Conservation (phyloP, 2,329 filamentous ascomycete genomes). For the Aspergillus spinulosporus region DNA sequence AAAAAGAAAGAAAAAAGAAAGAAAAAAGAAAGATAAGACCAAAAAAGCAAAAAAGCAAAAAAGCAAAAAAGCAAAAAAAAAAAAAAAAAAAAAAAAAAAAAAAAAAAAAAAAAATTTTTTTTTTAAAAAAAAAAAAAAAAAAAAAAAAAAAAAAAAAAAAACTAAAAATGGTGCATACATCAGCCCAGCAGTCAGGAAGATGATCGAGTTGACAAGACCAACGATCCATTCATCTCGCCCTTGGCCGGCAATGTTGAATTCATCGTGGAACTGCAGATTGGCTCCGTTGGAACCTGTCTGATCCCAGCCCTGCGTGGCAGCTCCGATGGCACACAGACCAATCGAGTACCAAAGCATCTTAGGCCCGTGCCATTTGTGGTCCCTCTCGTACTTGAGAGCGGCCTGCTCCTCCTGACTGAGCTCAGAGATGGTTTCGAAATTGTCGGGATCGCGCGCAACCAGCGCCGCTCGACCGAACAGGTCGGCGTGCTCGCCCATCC, state of each 20-base stretch:
- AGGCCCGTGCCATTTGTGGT: conserved; percentile 51
- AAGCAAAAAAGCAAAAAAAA: no score
- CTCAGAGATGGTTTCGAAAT: conserved; percentile 33
- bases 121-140: no score
- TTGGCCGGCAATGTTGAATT: conserved; percentile 44
- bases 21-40: background rate
- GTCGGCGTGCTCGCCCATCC: conserved; percentile 39
- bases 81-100: no score
- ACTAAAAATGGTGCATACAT: no score
- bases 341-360: conserved; percentile 49
- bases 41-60: background rate
- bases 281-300: conserved; percentile 57
- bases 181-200: conserved; percentile 36
- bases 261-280: conserved; percentile 50
- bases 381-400: conserved; percentile 46
- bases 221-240: conserved; percentile 56
- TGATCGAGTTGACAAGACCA: conserved; percentile 63
- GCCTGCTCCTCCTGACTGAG: conserved; percentile 45
- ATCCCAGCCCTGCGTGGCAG: conserved; percentile 54
- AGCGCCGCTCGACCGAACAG: conserved; percentile 40
- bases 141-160: no score
- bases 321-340: conserved; percentile 50
- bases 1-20: no score
- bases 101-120: no score
- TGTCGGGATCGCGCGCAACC: conserved; percentile 33